Evolutionary conservation across 1,284 basidiomycete species (phyloP), one percentile per base, ranked within the genome.

Genomic region (Tilletiopsis washingtonensis): DNA sequence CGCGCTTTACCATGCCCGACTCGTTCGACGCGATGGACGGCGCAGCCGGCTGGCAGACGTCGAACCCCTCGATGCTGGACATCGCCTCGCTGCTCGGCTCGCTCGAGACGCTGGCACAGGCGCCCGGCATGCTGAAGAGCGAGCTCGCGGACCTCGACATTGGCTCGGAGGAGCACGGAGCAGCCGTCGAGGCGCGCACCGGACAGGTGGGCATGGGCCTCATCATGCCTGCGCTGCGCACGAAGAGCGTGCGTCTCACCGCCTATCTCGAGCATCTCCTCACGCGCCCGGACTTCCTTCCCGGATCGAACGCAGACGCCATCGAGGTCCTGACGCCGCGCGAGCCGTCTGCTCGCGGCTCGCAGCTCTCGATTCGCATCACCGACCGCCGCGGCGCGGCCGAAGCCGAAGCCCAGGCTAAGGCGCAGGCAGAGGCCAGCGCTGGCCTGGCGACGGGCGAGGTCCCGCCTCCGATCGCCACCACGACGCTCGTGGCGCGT

Each of bases 31-130:
- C 91, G 3, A 86, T 88, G 51, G 79, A 78, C 9, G 93, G 93
- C 43, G 94, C 94, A 1, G 86, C 89, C 70, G 91, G 91, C 26
- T 97, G 87, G 77, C 90, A 96, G 72, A 85, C 91, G 73, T 94
- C 90, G 24, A 96, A 94, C 75, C 91, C 93, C 3, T 84, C 83
- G 52, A 82, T 87, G 37, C 77, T 98, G 51, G 81, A 84, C 42
- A 80, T 86, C 78, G 56, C 59, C n/a, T 48, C 58, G 21, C 48
- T 71, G 20, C 55, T 57, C n/a, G 69, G 69, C 19, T 57, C 57
- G 4, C 47, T 71, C 4, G 69, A 71, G 51, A 66, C 65, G 40
- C 47, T 69, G 36, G 38, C 43, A 14, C 45, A 49, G 23, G 64
- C 61, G 1, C 47, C 46, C 15, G 24, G 29, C n/a, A 21, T 32